Evolutionary conservation across 2,329 filamentous ascomycete genomes (phyloP), one percentile per base, ranked within the genome.

Genomic region (Epichloe aotearoae): DNA sequence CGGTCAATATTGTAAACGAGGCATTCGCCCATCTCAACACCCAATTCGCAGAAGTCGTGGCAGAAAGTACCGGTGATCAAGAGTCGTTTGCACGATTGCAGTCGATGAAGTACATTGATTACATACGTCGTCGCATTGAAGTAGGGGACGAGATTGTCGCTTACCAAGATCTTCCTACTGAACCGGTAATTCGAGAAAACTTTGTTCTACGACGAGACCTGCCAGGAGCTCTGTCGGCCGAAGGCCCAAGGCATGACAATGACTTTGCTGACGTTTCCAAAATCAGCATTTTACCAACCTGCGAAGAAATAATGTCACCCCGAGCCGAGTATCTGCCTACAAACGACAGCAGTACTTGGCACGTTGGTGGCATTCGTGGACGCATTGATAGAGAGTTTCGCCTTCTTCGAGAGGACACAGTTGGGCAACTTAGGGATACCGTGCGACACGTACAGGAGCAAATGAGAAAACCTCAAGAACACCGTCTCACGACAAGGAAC

Each of bases 301-400:
- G 59, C 1, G 58, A 68, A 14, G 76, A 79, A 54, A 74, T 79
- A 51, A 50, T 61, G 39, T 71, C 67, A 5, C 49, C 54, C 0
- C 62, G 68, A 15, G 58, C 56, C 3, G 73, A 76, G 52, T 77
- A 73, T 53, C 59, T 77, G 6, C 71, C 69, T 0, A 61, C 59
- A 3, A 66, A 57, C 5, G 66, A 74, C 55, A 57, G 64, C 4
- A 56, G 59, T 0, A 59, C 63, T 15, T 69, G 64, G 57, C 71
- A 61, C 46, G 52, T 55, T 53, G 55, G 60, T 3, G 72, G 73
- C 1, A 66, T 74, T 11, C 61, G 59, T 4, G 74, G 76, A 2
- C 67, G 76, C 1, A 59, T 81, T 0, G 77, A 80, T 58, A 65
- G 71, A 50, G 71, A 80, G 50, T 81, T 81, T 46, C 70, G 77